Percentiles rank a stretch among this genome's conserved stretches.
phyloP scores from a whole-genome alignment of 805 yeast genomes.

The Nakazawaea peltata region DNA sequence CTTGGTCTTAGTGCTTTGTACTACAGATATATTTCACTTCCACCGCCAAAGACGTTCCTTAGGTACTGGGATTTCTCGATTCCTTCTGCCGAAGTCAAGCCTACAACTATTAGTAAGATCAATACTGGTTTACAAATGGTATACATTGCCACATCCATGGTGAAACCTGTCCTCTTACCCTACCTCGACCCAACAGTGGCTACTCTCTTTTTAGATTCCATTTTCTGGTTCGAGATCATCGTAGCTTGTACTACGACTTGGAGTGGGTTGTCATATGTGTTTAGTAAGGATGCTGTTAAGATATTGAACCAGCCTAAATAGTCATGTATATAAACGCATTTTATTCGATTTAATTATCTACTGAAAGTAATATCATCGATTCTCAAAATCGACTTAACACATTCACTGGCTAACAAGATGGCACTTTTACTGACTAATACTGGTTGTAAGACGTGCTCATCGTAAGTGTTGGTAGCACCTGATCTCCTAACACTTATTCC shows the following conservation, averaged over 20 bases:
- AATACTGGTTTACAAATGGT: constrained; percentile 93
- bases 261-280: constrained; percentile 74
- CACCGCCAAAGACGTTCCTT: constrained; percentile 63
- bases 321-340: background rate
- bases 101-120: constrained; percentile 77
- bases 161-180: constrained; percentile 39
- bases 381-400: constrained; percentile 91
- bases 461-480: constrained; percentile 83
- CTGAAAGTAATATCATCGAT: constrained; percentile 96
- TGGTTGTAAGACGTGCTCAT: constrained; percentile 95
- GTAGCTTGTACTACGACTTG: constrained; percentile 65
- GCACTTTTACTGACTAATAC: constrained; percentile 93
- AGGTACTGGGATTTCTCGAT: constrained; percentile 74
- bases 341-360: constrained; percentile 42
- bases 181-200: constrained; percentile 24
- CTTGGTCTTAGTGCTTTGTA: constrained; percentile 67
- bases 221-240: constrained; percentile 37
- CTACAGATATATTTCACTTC: constrained; percentile 65
- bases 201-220: constrained; percentile 14
- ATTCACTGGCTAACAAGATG: constrained; percentile 88
- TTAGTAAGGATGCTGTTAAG: constrained; percentile 63
- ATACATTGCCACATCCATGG: constrained; percentile 61
- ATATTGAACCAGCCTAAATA: constrained; percentile 28
- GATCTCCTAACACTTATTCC: constrained; percentile 94
- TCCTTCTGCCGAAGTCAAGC: constrained; percentile 81